These are phyloP conservation scores for Auricularia heimuer DNA, from an alignment of 768 basidiomycete species.

Conservation along the genomic window DNA sequence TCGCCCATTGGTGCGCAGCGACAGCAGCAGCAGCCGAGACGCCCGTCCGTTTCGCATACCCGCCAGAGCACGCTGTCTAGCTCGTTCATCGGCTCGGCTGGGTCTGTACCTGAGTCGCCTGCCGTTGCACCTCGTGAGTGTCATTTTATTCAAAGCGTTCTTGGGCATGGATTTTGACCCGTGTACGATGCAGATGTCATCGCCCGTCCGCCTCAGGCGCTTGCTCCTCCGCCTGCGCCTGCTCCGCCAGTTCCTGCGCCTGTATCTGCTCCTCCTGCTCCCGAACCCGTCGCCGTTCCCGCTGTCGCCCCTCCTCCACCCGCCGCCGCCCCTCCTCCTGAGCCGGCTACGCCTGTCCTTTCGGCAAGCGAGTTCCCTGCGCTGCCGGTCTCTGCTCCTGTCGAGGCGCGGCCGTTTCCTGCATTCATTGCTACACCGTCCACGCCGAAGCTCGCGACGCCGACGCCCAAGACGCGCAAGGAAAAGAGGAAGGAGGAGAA, in stretches of 20 bases:
- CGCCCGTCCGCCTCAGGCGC: too few species aligned
- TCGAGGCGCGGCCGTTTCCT: slow-evolving; percentile 2
- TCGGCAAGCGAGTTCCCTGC: slow-evolving; percentile 74
- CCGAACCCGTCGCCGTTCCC: too few species aligned
- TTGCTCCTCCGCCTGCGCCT: slow-evolving; percentile 4
- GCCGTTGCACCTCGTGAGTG: not conserved
- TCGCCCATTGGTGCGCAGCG: not conserved
- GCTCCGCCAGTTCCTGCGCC: slow-evolving; percentile 18
- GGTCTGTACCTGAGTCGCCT: slow-evolving; percentile 19
- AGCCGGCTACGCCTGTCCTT: slow-evolving; percentile 31
- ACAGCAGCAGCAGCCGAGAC: not conserved
- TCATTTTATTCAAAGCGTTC: too few species aligned
- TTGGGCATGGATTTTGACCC: too few species aligned
- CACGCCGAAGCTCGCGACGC: not conserved
- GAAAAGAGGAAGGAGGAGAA: not conserved
- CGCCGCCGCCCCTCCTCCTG: not conserved
- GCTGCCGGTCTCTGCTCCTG: slow-evolving; percentile 26
- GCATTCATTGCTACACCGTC: not conserved
- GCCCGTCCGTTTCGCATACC: not conserved
- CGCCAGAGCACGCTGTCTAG: slow-evolving; percentile 1
- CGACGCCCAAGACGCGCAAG: not conserved
- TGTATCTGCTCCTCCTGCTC: too few species aligned
- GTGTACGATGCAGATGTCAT: too few species aligned
- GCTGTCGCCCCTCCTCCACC: too few species aligned
- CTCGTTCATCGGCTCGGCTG: slow-evolving; percentile 23